These are phyloP conservation scores for Scheffersomyces amazonensis DNA, from an alignment of 805 yeast species.

Conservation along the genomic window DNA sequence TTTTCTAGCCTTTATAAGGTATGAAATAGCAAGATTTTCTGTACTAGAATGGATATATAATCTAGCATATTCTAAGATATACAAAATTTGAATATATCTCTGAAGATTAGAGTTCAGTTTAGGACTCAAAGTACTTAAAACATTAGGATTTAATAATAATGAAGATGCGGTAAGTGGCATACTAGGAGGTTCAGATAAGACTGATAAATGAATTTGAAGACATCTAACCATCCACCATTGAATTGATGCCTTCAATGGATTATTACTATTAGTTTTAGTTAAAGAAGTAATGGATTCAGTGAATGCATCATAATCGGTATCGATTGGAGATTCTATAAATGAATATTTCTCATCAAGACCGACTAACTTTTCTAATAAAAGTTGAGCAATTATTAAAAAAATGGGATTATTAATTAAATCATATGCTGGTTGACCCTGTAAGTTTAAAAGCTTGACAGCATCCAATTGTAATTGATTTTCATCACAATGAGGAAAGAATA, in stretches of 20 bases:
- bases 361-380: conserved; percentile 38
- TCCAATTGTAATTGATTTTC: conserved; percentile 17
- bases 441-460: conserved; percentile 39
- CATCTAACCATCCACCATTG: conserved; percentile 80
- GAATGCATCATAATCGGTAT: conserved; percentile 1
- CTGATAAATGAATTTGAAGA: conserved; percentile 58
- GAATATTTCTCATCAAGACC: conserved; percentile 16
- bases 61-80: conserved; percentile 67
- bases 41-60: conserved; percentile 58
- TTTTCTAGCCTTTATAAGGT: conserved; percentile 53
- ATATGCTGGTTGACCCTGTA: conserved; percentile 73
- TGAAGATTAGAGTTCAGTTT: conserved; percentile 27
- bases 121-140: conserved; percentile 27
- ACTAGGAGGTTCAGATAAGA: conserved; percentile 63
- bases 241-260: conserved; percentile 44
- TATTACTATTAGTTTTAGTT: conserved; percentile 9
- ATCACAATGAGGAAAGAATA: conserved; percentile 24
- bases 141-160: conserved; percentile 32
- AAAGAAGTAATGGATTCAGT: conserved; percentile 7
- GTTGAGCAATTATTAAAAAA: conserved; percentile 24
- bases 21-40: conserved; percentile 58
- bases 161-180: conserved; percentile 41
- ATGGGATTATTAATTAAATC: conserved; percentile 42
- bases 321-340: neutral
- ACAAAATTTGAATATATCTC: conserved; percentile 43